phyloP scores from a whole-genome alignment of 2,329 filamentous ascomycete species.

The Stylonectria norvegica region DNA sequence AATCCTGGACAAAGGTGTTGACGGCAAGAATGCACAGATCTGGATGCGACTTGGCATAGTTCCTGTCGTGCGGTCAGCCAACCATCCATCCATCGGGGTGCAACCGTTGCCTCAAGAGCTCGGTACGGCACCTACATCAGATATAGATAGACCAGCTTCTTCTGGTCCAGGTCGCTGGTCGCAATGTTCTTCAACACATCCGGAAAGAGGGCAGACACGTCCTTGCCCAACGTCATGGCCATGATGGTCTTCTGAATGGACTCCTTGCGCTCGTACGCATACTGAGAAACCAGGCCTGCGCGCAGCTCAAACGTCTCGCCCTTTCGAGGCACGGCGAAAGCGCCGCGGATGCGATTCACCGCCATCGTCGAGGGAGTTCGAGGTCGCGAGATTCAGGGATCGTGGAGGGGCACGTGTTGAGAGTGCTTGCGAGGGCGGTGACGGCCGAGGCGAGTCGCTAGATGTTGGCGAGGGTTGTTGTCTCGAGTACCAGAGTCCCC shows the following conservation, averaged over 20 bases:
- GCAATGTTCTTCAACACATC: slow-evolving; percentile 99
- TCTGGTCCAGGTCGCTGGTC: slow-evolving; percentile 90
- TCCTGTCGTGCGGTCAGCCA: slow-evolving; percentile 53
- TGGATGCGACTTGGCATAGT: slow-evolving; percentile 98
- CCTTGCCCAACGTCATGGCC: slow-evolving; percentile 99
- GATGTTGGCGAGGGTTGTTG: slow-evolving; percentile 10
- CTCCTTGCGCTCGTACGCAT: slow-evolving; percentile 98
- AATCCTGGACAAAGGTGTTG: slow-evolving; percentile 98
- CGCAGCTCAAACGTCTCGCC: slow-evolving; percentile 98
- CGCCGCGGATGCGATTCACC: slow-evolving; percentile 92
- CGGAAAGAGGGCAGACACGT: slow-evolving; percentile 94
- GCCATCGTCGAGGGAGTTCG: slow-evolving; percentile 60
- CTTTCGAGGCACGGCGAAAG: slow-evolving; percentile 89
- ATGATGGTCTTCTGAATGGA: slow-evolving; percentile 99
- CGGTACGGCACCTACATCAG: slow-evolving; percentile 67
- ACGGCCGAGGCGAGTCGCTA: slow-evolving; percentile 14
- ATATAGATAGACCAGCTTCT: slow-evolving; percentile 98
- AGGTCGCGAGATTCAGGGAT: slow-evolving; percentile 3
- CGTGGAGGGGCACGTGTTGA: slow-evolving; percentile 24
- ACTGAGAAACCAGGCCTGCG: slow-evolving; percentile 93
- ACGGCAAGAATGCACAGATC: slow-evolving; percentile 98
- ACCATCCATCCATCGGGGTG: background rate
- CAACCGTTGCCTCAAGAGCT: background rate
- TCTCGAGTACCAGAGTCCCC: slow-evolving; percentile 16
- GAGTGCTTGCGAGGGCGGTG: slow-evolving; percentile 17